Base-by-base conservation (phyloP, 164 flowering plant species). In the Tinospora cordifolia region DNA sequence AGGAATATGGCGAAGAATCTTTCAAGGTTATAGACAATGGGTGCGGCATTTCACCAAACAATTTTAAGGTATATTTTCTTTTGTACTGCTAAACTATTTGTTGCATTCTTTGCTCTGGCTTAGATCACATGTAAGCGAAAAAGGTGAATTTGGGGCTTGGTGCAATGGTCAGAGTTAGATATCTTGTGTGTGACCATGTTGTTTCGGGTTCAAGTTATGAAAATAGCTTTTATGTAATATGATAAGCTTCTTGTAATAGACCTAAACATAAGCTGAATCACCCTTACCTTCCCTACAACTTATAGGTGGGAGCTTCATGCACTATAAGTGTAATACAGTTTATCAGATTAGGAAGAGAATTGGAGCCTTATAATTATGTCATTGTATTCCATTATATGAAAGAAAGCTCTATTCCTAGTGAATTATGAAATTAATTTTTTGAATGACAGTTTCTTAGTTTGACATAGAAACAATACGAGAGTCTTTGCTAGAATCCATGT, bases 1-100 rank as follows among this genome's bases (percentile, higher is more conserved):
- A 86, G 67, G 93, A 89, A 13, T 84, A 89, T 26, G 97, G 99
- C 1, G 81, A 81, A 65, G 94, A 90, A 38, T 89, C 79, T 47
- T 87, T 94, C 76, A 93, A 90, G 83, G 97, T 94, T 74, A 71
- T 84, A 22, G 97, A 94, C 65, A 92, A 92, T 71, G 97, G 97
- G 26, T 90, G 81, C 72, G 99, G 99, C 74, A 86, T 94, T 80
- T 88, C 95, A 11, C 91, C 99, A 6, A 70, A 73, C 34, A 88
- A 90, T 69, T 94, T 89, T 84, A 83, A 90, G 93, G 98, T 90
- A 77, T 14, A n/a, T 58, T 66, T 38, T 3, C 3, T 2, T 2
- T 30, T 54, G 22, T 66, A n/a, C n/a, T 41, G 10, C 27, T n/a
- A 39, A 34, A 15, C 40, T n/a, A 11, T 17, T 44, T 44, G 58